A percentile compares a stretch with the other conserved stretches of the same genome.
Evolutionary conservation across 768 basidiomycete genomes (phyloP).

Genomic region (Panaeolus papilionaceus): DNA sequence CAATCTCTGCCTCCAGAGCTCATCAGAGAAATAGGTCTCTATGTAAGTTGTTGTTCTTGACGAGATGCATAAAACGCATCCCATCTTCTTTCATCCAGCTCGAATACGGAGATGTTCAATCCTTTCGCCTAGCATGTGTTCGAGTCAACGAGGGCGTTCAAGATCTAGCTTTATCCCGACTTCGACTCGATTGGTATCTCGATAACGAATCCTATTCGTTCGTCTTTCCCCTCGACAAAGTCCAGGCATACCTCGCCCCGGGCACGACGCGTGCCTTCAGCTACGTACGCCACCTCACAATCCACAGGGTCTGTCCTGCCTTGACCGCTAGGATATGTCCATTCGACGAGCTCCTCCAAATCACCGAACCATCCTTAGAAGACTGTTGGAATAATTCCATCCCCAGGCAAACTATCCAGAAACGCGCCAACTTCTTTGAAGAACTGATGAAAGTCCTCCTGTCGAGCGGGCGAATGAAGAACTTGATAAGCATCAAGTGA

Average conservation of each 20-base stretch:
- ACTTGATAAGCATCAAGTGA: conserved; percentile 4
- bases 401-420: conserved; percentile 1
- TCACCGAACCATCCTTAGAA: conserved; percentile 2
- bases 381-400: conserved; percentile 12
- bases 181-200: conserved; percentile 11
- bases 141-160: not conserved
- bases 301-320: conserved; percentile 7
- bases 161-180: conserved; percentile 5
- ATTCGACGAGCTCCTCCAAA: conserved; percentile 8
- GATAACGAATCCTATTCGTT: conserved; percentile 12
- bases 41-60: conserved; percentile 10
- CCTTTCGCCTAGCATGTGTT: conserved; percentile 6
- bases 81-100: conserved; percentile 11
- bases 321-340: conserved; percentile 2
- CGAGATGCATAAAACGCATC: conserved; percentile 13
- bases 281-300: conserved; percentile 10
- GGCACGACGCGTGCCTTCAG: conserved; percentile 13
- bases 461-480: conserved; percentile 1
- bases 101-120: conserved; percentile 14
- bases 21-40: conserved; percentile 11
- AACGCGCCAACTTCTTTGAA: conserved; percentile 6
- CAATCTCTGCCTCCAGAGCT: not conserved
- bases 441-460: conserved; percentile 8
- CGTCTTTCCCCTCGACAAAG: conserved; percentile 6
- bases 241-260: not conserved